These are phyloP conservation scores for Silene conica DNA, from an alignment of 148 eudicot genomes.

Conservation along the genomic window DNA sequence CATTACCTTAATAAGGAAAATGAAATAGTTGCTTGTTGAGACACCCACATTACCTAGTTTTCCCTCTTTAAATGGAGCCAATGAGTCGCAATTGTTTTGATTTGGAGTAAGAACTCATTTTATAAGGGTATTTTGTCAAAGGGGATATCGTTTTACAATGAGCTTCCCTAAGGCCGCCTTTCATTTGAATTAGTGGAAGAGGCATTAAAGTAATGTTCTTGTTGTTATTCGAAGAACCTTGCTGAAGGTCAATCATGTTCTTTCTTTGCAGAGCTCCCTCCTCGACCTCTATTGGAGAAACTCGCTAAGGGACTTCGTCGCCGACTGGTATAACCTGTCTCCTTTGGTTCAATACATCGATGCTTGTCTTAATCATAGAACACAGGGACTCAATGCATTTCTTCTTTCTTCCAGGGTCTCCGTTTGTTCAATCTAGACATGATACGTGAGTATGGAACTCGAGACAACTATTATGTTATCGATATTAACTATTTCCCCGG, in stretches of 20 bases:
- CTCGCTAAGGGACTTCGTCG: conserved; percentile 79
- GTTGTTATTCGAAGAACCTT: not conserved
- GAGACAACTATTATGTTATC: conserved; percentile 64
- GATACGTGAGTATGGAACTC: conserved; percentile 79
- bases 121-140: not conserved
- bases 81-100: no score
- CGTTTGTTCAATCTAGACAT: conserved; percentile 88
- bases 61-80: no score
- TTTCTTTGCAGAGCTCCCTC: conserved; percentile 75
- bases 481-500: conserved; percentile 98
- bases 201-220: not conserved
- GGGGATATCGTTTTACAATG: not conserved
- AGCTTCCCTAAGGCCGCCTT: not conserved
- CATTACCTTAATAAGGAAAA: not conserved
- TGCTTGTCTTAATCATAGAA: not conserved
- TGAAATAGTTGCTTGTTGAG: not conserved
- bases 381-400: conserved; percentile 1
- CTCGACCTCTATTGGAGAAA: conserved; percentile 76
- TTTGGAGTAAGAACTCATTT: no score
- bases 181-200: not conserved
- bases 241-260: not conserved
- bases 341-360: not conserved
- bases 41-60: no score
- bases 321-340: conserved; percentile 45
- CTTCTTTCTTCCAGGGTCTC: conserved; percentile 53